These are phyloP conservation scores for Ustilago esculenta DNA, from an alignment of 1,284 basidiomycete genomes.

Conservation along the genomic window DNA sequence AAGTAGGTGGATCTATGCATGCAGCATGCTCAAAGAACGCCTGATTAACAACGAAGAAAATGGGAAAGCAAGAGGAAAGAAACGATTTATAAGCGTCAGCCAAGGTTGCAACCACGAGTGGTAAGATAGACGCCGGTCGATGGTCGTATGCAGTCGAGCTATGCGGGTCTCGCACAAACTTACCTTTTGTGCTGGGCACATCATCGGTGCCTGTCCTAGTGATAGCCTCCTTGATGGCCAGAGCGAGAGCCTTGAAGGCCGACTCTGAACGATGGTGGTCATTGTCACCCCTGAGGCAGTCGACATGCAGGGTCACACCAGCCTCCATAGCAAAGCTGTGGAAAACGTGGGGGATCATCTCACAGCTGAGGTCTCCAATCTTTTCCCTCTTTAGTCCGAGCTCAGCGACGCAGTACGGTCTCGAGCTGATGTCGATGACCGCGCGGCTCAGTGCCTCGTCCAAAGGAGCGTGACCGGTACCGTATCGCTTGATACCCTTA, in stretches of 20 bases:
- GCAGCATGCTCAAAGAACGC: too few species aligned
- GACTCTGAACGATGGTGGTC: conserved; percentile 98
- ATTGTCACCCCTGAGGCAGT: conserved; percentile 92
- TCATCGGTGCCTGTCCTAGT: conserved; percentile 88
- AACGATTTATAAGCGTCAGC: too few species aligned
- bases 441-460: conserved; percentile 90
- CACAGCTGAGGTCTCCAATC: conserved; percentile 83
- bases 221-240: conserved; percentile 94
- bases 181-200: conserved; percentile 96
- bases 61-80: too few species aligned
- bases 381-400: conserved; percentile 85
- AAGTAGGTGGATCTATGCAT: too few species aligned
- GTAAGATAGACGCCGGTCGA: too few species aligned
- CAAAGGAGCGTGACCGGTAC: conserved; percentile 93
- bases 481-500: conserved; percentile 92
- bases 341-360: conserved; percentile 97
- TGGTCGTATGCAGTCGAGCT: too few species aligned
- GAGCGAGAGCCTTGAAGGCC: conserved; percentile 94
- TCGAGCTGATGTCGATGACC: conserved; percentile 96
- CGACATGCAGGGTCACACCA: conserved; percentile 90
- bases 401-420: conserved; percentile 93
- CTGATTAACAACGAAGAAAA: too few species aligned
- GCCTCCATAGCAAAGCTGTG: conserved; percentile 91
- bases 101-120: too few species aligned
- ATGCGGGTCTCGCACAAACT: conserved; percentile 12